These are phyloP conservation scores for Ochetophila trinervis DNA, from an alignment of 306 rosid genomes.

Conservation along the genomic window DNA sequence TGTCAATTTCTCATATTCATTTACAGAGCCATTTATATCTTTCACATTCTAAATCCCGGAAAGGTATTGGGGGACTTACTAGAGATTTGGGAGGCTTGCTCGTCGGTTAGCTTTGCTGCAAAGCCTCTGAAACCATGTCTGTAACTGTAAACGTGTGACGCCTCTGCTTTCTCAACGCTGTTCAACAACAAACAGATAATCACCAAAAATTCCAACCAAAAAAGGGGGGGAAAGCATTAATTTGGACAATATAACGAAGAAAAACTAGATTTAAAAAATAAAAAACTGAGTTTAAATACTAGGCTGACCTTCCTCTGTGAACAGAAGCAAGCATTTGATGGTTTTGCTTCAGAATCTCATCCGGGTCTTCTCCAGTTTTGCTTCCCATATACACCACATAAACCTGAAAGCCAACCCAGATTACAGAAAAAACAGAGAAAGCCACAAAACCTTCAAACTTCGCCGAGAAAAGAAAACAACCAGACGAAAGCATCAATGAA, in stretches of 20 bases:
- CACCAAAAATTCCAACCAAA: slow-evolving; percentile 6
- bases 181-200: slow-evolving; percentile 10
- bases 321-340: slow-evolving; percentile 69
- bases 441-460: slow-evolving; percentile 6
- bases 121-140: slow-evolving; percentile 74
- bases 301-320: slow-evolving; percentile 54
- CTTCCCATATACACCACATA: slow-evolving; percentile 83
- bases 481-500: neutral
- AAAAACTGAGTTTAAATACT: neutral
- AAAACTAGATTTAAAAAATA: neutral
- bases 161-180: slow-evolving; percentile 63
- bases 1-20: slow-evolving; percentile 35
- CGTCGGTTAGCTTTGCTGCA: slow-evolving; percentile 64
- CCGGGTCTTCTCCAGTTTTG: slow-evolving; percentile 52
- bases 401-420: slow-evolving; percentile 43
- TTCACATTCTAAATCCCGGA: neutral
- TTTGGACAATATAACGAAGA: neutral
- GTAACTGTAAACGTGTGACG: slow-evolving; percentile 65
- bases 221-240: neutral
- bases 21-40: slow-evolving; percentile 14
- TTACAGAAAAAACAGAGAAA: neutral
- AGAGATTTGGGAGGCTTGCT: slow-evolving; percentile 65
- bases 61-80: slow-evolving; percentile 31
- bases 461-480: slow-evolving; percentile 4
- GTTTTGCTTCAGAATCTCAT: slow-evolving; percentile 45